Evolutionary conservation across 805 yeast genomes (phyloP).

Genomic region (Saccharomyces jurei): DNA sequence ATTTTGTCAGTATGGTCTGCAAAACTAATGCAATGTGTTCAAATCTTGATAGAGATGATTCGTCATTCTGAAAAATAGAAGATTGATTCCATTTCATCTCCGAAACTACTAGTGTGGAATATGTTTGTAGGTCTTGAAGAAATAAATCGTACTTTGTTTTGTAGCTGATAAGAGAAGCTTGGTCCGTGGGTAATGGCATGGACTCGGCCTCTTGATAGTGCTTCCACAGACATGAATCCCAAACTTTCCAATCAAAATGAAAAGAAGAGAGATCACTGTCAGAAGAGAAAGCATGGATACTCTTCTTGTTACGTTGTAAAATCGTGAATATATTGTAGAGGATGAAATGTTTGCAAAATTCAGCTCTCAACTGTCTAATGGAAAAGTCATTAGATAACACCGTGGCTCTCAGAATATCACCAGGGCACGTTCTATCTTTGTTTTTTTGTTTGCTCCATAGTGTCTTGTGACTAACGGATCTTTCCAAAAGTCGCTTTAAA

Average conservation of each 20-base stretch:
- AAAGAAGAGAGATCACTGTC: background rate
- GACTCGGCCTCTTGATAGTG: constrained; percentile 6
- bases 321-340: constrained; percentile 13
- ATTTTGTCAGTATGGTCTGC: constrained; percentile 9
- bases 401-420: constrained; percentile 19
- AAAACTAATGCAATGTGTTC: constrained; percentile 8
- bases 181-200: constrained; percentile 3
- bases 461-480: constrained; percentile 1
- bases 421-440: constrained; percentile 14
- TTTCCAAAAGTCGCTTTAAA: constrained; percentile 5
- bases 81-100: constrained; percentile 15
- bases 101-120: constrained; percentile 9
- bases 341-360: constrained; percentile 17
- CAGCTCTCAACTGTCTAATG: constrained; percentile 12
- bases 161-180: constrained; percentile 6
- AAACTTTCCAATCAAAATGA: constrained; percentile 9
- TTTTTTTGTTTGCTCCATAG: constrained; percentile 11
- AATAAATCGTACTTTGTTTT: constrained; percentile 17
- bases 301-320: background rate
- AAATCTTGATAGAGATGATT: constrained; percentile 4
- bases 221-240: constrained; percentile 19
- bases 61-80: constrained; percentile 1
- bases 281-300: background rate
- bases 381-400: constrained; percentile 11
- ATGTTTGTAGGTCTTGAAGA: constrained; percentile 10